Percentiles rank a stretch among this genome's conserved stretches.
Evolutionary conservation across 345 rosid species (phyloP).

Genomic region (Arabidopsis thaliana): TAIR10.1 NC_003071.7:16537501-16538000

Average conservation of each 20-base stretch:
- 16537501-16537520: neutral
- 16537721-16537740: neutral
- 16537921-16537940: neutral
- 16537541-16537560: neutral
- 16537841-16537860: conserved; percentile 31
- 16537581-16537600: too few relatives aligned
- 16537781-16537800: neutral
- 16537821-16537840: conserved; percentile 33
- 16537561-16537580: neutral
- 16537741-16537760: neutral
- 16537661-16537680: too few relatives aligned
- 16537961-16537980: neutral
- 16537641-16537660: neutral
- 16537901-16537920: conserved; percentile 22
- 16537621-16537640: neutral
- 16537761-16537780: neutral
- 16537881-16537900: conserved; percentile 8
- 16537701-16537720: neutral
- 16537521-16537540: neutral
- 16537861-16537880: neutral
- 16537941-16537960: neutral
- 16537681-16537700: neutral
- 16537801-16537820: neutral
- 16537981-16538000: neutral
- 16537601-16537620: neutral